Evolutionary conservation across 805 yeast species (phyloP).

Genomic region (Blastobotrys robertii): DNA sequence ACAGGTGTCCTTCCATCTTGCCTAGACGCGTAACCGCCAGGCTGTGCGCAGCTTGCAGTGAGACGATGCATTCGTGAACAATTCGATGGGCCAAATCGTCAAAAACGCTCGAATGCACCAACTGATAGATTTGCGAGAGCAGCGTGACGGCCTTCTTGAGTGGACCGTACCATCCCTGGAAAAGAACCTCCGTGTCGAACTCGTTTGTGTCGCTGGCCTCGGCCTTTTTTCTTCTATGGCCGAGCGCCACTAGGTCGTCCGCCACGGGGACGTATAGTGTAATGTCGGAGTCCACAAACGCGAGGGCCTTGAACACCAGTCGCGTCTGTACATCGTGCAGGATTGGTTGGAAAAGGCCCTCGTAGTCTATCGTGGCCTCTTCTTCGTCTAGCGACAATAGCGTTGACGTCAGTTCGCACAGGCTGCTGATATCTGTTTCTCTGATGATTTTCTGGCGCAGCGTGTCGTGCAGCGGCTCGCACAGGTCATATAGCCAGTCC

Average conservation of each 20-base stretch:
- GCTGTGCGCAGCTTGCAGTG: conserved; percentile 47
- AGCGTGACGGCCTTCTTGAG: conserved; percentile 57
- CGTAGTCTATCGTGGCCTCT: conserved; percentile 31
- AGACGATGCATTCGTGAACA: conserved; percentile 63
- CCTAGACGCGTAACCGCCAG: conserved; percentile 40
- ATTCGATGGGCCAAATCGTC: conserved; percentile 84
- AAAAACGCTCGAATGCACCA: conserved; percentile 64
- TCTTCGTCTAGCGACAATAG: conserved; percentile 40
- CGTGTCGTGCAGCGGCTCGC: conserved; percentile 71
- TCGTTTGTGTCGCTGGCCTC: conserved; percentile 14
- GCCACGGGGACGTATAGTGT: conserved; percentile 55
- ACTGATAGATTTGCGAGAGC: conserved; percentile 67
- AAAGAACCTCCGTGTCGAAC: conserved; percentile 16
- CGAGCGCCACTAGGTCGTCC: conserved; percentile 53
- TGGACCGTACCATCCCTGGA: conserved; percentile 53
- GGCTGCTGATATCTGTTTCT: conserved; percentile 54
- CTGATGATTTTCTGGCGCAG: conserved; percentile 57
- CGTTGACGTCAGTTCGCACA: conserved; percentile 69
- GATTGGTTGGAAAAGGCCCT: conserved; percentile 58
- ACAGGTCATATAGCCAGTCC: conserved; percentile 48
- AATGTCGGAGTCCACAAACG: conserved; percentile 59
- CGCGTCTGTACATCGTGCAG: conserved; percentile 71
- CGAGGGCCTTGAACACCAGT: conserved; percentile 68
- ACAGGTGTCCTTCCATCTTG: conserved; percentile 48
- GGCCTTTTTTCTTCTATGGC: conserved; percentile 12